A percentile compares a stretch with the other conserved stretches of the same genome.
Evolutionary conservation across 768 basidiomycete species (phyloP).

Genomic region (Phallus indusiatus): DNA sequence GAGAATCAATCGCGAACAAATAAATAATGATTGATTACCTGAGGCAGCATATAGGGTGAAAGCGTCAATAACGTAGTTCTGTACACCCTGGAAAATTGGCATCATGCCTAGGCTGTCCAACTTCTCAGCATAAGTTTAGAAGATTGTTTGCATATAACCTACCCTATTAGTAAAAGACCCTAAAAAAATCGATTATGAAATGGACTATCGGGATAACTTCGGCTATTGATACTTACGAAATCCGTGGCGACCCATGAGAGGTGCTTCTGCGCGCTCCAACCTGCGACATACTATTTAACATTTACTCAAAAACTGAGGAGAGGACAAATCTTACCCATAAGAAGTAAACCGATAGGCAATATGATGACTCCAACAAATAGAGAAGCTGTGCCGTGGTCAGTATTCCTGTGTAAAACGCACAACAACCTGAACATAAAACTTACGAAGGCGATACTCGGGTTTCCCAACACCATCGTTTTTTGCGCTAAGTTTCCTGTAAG

Average conservation of each 20-base stretch:
- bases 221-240: slow-evolving; percentile 33
- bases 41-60: slow-evolving; percentile 63
- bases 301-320: background rate
- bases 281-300: slow-evolving; percentile 24
- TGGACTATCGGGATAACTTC: background rate
- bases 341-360: slow-evolving; percentile 57
- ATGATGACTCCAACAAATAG: slow-evolving; percentile 50
- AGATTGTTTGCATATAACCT: background rate
- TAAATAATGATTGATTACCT: slow-evolving; percentile 28
- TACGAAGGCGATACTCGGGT: slow-evolving; percentile 47
- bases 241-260: slow-evolving; percentile 66
- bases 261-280: slow-evolving; percentile 53
- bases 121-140: background rate
- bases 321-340: slow-evolving; percentile 18
- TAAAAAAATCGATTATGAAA: slow-evolving; percentile 17
- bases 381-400: slow-evolving; percentile 30
- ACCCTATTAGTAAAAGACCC: slow-evolving; percentile 46
- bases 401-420: background rate
- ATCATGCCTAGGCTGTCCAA: slow-evolving; percentile 38
- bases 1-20: background rate
- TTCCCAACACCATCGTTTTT: slow-evolving; percentile 45
- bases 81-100: slow-evolving; percentile 50
- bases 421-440: slow-evolving; percentile 10
- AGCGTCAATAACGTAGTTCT: slow-evolving; percentile 58
- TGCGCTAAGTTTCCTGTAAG: slow-evolving; percentile 41